phyloP scores from a whole-genome alignment of 73 alveolate genomes.

The Blepharisma japonicum region DNA sequence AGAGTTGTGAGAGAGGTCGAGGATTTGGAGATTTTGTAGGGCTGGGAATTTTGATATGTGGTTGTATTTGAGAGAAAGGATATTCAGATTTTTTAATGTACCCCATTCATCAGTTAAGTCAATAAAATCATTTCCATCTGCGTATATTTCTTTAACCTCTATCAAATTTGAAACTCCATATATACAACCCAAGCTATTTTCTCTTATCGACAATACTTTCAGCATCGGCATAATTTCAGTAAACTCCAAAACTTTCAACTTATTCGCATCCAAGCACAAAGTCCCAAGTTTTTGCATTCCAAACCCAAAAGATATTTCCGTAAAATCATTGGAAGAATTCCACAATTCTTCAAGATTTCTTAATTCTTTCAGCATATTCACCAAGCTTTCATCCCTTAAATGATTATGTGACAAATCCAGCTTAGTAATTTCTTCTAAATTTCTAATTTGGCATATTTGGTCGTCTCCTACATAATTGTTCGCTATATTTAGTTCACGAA shows the following conservation, averaged over 20 bases:
- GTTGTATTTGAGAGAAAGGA: neutral
- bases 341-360: conserved; percentile 14
- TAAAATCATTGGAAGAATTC: neutral
- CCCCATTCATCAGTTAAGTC: neutral
- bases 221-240: neutral
- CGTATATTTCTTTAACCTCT: conserved; percentile 1
- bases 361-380: neutral
- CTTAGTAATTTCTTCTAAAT: neutral
- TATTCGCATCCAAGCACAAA: conserved; percentile 4
- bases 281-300: neutral
- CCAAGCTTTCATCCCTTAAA: neutral
- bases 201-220: neutral
- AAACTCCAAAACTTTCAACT: conserved; percentile 13
- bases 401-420: conserved; percentile 27
- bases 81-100: neutral
- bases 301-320: neutral
- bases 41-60: neutral
- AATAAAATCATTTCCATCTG: neutral
- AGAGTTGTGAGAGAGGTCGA: conserved; percentile 15
- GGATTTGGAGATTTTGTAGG: neutral
- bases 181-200: conserved; percentile 2
- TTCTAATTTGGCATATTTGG: neutral
- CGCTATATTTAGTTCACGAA: neutral
- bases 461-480: conserved; percentile 31
- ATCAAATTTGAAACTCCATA: neutral